These are phyloP conservation scores for Penicillium flavigenum DNA, from an alignment of 495 filamentous ascomycete genomes.

Conservation along the genomic window DNA sequence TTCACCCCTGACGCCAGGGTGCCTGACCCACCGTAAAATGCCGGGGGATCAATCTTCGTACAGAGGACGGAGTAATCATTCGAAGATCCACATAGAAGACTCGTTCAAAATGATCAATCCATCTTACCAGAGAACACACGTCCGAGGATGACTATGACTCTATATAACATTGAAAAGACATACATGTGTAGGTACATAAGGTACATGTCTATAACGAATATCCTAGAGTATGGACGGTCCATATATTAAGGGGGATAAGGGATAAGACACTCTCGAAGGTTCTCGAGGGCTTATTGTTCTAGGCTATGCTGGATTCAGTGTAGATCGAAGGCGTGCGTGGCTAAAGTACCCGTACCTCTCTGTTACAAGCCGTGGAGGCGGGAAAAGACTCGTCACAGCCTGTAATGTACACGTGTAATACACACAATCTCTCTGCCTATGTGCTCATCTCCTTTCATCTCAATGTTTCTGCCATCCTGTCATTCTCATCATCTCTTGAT, in stretches of 20 bases:
- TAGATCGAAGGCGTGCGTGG: constrained; percentile 3
- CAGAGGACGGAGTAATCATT: neutral
- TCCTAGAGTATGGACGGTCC: neutral
- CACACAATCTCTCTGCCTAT: constrained; percentile 24
- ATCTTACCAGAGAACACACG: neutral
- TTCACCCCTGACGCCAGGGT: neutral
- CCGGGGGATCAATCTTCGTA: neutral
- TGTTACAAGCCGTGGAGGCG: constrained; percentile 7
- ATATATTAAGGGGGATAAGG: neutral
- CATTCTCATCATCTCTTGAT: constrained; percentile 7
- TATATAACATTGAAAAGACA: neutral
- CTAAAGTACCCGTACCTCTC: constrained; percentile 7
- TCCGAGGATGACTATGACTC: neutral
- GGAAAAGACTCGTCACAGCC: constrained; percentile 10
- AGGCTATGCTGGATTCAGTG: constrained; percentile 2
- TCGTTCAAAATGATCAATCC: neutral
- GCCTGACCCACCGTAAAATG: neutral
- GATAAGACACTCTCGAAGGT: neutral
- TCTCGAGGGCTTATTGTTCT: neutral
- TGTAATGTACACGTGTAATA: constrained; percentile 22
- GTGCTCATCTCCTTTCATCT: constrained; percentile 7
- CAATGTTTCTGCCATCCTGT: neutral
- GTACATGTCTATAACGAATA: neutral
- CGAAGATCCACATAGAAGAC: neutral
- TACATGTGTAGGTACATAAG: too few relatives aligned